A percentile compares a stretch with the other conserved stretches of the same genome.
Evolutionary conservation across 371 early-diverging fungal genomes (phyloP).

Genomic region (Paramicrosporidium saccamoebae): DNA sequence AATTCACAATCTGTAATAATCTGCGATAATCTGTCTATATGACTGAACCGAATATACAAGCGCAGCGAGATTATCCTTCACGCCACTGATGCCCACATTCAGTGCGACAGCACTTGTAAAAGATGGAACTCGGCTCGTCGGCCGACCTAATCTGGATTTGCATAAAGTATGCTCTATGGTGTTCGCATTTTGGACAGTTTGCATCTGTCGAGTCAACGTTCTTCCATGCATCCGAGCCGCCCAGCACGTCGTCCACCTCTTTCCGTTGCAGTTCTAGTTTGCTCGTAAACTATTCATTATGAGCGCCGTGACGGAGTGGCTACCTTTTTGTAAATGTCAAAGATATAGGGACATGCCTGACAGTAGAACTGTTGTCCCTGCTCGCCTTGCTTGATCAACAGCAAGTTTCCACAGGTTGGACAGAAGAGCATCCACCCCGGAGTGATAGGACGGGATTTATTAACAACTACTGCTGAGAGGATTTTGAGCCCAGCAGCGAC

Average conservation of each 20-base stretch:
- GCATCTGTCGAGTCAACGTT: constrained; percentile 63
- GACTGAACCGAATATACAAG: too few relatives aligned
- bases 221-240: constrained; percentile 64
- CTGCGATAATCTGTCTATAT: too few relatives aligned
- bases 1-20: too few relatives aligned
- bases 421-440: constrained; percentile 32
- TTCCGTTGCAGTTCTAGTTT: constrained; percentile 26
- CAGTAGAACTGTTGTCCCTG: constrained; percentile 26
- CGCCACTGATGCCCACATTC: constrained; percentile 39
- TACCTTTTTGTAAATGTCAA: constrained; percentile 11
- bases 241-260: constrained; percentile 69
- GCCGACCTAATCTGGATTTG: constrained; percentile 78
- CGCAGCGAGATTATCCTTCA: constrained; percentile 12
- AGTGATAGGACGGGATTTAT: too few relatives aligned
- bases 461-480: too few relatives aligned
- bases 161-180: constrained; percentile 55
- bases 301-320: constrained; percentile 2
- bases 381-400: constrained; percentile 21
- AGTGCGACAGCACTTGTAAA: constrained; percentile 38
- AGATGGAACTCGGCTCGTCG: constrained; percentile 74
- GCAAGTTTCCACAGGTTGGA: constrained; percentile 35
- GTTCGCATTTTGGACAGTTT: constrained; percentile 59
- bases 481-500: too few relatives aligned
- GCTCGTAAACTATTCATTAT: constrained; percentile 2
- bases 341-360: constrained; percentile 48